phyloP scores from a whole-genome alignment of 148 eudicot species.

The Simmondsia chinensis region DNA sequence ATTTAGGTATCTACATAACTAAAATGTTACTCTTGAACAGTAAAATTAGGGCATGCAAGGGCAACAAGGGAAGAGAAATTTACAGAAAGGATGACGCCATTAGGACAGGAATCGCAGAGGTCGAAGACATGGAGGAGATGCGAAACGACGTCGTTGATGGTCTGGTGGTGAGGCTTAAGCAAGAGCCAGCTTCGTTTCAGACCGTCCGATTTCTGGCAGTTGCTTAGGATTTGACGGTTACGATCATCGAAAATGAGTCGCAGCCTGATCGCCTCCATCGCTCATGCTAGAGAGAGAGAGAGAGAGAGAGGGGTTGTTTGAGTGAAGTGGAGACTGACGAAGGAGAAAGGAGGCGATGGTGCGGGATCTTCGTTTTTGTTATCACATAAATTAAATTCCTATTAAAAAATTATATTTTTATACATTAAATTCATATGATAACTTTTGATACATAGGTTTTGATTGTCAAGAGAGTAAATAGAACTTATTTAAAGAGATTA shows the following conservation, averaged over 20 bases:
- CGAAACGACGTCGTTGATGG: constrained; percentile 41
- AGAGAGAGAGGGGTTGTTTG: background rate
- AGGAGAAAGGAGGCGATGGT: no score
- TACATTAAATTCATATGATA: no score
- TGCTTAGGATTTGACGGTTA: constrained; percentile 30
- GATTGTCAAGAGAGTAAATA: no score
- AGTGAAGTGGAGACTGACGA: no score
- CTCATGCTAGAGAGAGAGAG: constrained; percentile 2
- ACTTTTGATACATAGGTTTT: no score
- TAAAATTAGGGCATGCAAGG: constrained; percentile 15
- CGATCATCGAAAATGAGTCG: constrained; percentile 46
- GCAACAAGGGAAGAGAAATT: background rate
- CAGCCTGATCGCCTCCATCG: constrained; percentile 32
- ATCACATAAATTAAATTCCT: no score
- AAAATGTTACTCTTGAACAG: background rate
- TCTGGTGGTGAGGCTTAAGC: constrained; percentile 40
- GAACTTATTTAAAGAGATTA: no score
- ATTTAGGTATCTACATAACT: background rate
- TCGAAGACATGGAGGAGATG: constrained; percentile 40
- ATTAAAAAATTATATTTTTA: no score
- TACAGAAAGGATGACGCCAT: constrained; percentile 79
- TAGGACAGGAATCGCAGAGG: constrained; percentile 60
- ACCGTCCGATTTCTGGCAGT: constrained; percentile 48
- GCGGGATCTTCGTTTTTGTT: no score
- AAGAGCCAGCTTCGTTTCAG: constrained; percentile 56